phyloP scores from a whole-genome alignment of 176 grass and related monocot species.

The Rhynchospora breviuscula region DNA sequence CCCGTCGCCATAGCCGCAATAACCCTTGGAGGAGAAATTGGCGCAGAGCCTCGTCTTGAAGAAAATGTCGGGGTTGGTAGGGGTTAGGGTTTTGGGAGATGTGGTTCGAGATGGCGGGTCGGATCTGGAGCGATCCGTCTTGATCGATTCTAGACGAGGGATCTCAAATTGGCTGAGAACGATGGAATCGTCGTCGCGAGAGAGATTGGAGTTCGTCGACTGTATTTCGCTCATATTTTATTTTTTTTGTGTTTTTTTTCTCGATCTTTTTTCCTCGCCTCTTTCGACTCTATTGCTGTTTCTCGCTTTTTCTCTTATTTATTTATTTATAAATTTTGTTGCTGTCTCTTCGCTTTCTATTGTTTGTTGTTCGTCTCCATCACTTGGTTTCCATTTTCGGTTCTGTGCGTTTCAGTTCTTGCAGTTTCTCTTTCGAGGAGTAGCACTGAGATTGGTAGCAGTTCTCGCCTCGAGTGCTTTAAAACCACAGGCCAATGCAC shows the following conservation, averaged over 20 bases:
- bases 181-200: neutral
- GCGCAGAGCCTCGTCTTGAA: constrained; percentile 23
- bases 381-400: constrained; percentile 15
- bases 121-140: neutral
- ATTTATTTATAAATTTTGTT: neutral
- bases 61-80: neutral
- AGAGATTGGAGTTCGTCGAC: neutral
- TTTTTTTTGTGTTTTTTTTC: neutral
- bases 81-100: neutral
- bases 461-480: neutral
- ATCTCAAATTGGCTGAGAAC: neutral
- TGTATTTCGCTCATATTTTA: neutral
- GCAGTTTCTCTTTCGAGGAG: constrained; percentile 19
- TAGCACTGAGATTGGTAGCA: neutral
- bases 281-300: neutral
- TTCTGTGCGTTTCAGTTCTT: neutral
- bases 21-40: neutral
- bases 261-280: neutral
- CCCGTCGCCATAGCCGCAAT: neutral
- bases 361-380: neutral
- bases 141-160: neutral
- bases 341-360: neutral
- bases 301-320: neutral
- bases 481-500: neutral
- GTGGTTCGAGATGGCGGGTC: neutral